Evolutionary conservation across 2,329 filamentous ascomycete genomes (phyloP), one percentile per base, ranked within the genome.

Genomic region (Aureobasidium zeae): DNA sequence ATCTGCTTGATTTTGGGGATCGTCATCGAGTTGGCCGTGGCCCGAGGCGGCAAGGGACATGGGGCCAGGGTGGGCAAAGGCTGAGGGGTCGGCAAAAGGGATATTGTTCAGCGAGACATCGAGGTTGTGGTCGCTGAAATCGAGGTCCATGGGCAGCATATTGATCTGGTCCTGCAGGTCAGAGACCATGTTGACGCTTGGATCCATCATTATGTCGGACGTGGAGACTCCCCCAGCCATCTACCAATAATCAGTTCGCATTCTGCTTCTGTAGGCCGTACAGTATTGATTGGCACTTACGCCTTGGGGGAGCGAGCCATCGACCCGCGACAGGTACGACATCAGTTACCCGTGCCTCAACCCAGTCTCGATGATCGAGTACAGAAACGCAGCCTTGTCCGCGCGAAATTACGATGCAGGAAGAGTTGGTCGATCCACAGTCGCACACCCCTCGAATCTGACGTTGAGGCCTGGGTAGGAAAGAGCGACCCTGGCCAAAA

Each of bases 61-160:
- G 26, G 41, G 41, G 39, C 49, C 47, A 41, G 53, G 50, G 44
- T 53, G 53, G 28, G 25, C 37, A 51, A 52, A 56, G 32, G 50
- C 45, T 43, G 55, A 50, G 21, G 53, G 47, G 43, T 59, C 54
- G 39, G 56, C 53, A 16, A 43, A 43, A 17, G 39, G 30, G 3
- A 30, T 22, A 21, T 25, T 39, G 16, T 29, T 43, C 48, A 63
- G 56, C 24, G 57, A 33, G 47, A 57, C 43, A 26, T 55, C 59
- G 48, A 70, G 57, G 49, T 70, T 43, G 8, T 29, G 30, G 30
- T 43, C 39, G 39, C 22, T 30, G 21, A 43, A 28, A 34, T 45
- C 65, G 48, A 73, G 57, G 52, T 68, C 68, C 63, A 69, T 65
- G 45, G 62, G 58, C 53, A 71, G 57, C 54, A 66, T 63, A 50